Evolutionary conservation across 192 early-diverging fungal species (phyloP).

Genomic region (Umbelopsis isabellina): DNA sequence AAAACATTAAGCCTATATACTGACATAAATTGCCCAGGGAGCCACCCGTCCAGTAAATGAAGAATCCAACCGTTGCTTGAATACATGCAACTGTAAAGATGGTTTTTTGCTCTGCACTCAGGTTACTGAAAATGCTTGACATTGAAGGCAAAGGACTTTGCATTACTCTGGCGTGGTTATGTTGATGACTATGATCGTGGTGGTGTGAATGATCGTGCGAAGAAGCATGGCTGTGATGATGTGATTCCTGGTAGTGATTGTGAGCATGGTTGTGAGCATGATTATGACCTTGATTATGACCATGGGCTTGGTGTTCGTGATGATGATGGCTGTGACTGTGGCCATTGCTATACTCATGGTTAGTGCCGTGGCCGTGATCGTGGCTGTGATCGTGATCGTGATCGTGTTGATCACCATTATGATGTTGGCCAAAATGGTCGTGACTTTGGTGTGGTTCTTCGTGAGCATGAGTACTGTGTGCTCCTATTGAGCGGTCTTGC

Average conservation of each 20-base stretch:
- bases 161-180: constrained; percentile 19
- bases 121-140: constrained; percentile 39
- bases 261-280: constrained; percentile 29
- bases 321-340: constrained; percentile 22
- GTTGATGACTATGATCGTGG: constrained; percentile 12
- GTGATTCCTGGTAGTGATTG: constrained; percentile 16
- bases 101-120: constrained; percentile 56
- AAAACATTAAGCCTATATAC: not conserved
- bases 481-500: constrained; percentile 8
- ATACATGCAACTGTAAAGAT: constrained; percentile 55
- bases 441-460: constrained; percentile 22
- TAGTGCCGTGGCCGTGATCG: too few species aligned
- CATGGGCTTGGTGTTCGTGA: constrained; percentile 23
- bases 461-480: constrained; percentile 22
- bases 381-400: not conserved
- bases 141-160: constrained; percentile 46
- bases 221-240: constrained; percentile 4
- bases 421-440: constrained; percentile 29
- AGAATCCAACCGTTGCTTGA: constrained; percentile 46
- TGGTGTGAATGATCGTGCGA: not conserved
- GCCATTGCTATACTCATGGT: not conserved
- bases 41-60: constrained; percentile 49
- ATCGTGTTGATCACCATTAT: constrained; percentile 25
- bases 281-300: constrained; percentile 27
- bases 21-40: constrained; percentile 50